phyloP scores from a whole-genome alignment of 2,329 filamentous ascomycete species.

The Arthrocladium fulminans region DNA sequence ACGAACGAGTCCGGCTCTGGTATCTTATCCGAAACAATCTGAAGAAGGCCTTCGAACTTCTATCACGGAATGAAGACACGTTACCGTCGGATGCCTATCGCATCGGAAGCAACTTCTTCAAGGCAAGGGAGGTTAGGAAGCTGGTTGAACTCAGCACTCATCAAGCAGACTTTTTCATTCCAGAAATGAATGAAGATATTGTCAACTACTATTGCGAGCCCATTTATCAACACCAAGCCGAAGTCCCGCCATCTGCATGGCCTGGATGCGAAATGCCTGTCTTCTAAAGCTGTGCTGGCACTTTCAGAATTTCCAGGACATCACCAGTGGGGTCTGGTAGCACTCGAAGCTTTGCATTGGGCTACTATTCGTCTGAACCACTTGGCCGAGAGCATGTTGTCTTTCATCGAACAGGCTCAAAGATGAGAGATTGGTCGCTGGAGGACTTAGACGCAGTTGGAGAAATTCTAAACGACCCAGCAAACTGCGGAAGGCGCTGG shows the following conservation, averaged over 20 bases:
- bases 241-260: slow-evolving; percentile 12
- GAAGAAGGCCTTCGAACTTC: slow-evolving; percentile 10
- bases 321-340: slow-evolving; percentile 11
- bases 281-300: slow-evolving; percentile 10
- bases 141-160: slow-evolving; percentile 7
- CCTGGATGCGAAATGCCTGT: slow-evolving; percentile 9
- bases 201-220: slow-evolving; percentile 16
- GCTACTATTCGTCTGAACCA: slow-evolving; percentile 15
- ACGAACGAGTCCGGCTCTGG: slow-evolving; percentile 10
- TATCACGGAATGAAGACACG: background rate
- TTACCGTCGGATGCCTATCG: slow-evolving; percentile 1
- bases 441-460: too few relatives aligned
- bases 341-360: slow-evolving; percentile 14
- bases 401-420: background rate
- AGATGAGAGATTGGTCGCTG: slow-evolving; percentile 12
- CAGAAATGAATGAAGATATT: slow-evolving; percentile 15
- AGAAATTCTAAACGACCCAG: too few relatives aligned
- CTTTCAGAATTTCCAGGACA: slow-evolving; percentile 13
- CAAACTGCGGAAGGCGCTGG: too few relatives aligned
- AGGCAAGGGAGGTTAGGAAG: slow-evolving; percentile 1
- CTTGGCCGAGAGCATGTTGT: slow-evolving; percentile 13
- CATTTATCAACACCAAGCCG: slow-evolving; percentile 12
- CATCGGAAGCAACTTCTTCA: slow-evolving; percentile 14
- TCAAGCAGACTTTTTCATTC: slow-evolving; percentile 13
- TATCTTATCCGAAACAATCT: slow-evolving; percentile 16